Base-by-base conservation (phyloP, 2,329 filamentous ascomycete species). In the Alternaria ethzedia region DNA sequence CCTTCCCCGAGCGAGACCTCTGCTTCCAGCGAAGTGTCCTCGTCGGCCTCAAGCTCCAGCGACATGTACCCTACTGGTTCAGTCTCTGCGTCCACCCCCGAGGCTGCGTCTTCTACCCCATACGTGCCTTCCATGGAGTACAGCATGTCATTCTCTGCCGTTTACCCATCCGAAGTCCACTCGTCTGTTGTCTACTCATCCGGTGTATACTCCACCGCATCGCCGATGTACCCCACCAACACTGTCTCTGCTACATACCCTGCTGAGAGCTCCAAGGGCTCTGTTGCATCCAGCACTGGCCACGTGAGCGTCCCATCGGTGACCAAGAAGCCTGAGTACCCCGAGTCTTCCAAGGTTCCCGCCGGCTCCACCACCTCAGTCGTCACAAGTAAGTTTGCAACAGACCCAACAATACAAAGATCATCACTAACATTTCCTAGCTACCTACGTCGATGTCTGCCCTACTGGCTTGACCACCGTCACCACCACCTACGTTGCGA, bases 401-500 rank as follows among this genome's bases (percentile, higher is more conserved):
- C 28, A 44, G 25, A 15, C 9, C 3, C 6, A 2, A 25, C 23
- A 1, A 3, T 7, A 6, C 12, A 15, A 0, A 5, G 9, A 28
- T 9, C 15, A 21, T 52, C 54, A n/a, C 51, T 63, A 25, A 63
- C 10, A 9, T 45, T 6, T 46, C 15, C 6, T 25, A 57, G 67
- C 72, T 41, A 74, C 75, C 21, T 79, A 79, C 57, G 69, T 79
- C n/a, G 77, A 80, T 46, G 66, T 78, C 25, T 80, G 77, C 75
- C 65, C 75, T 4, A 79, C 77, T 13, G 77, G 78, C 23, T 65
- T 78, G 25, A 79, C 75, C 15, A 79, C 77, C 23, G 66, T 74
- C 54, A 76, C 74, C 3, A 68, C 74, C 6, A 74, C 75, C 8
- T 72, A 76, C 61, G 75, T 72, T 15, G 72, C 72, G 60, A 77